Percentiles rank a stretch among this genome's conserved stretches.
These are phyloP conservation scores for Pseudogymnoascus sp. DNA, from an alignment of 2,329 filamentous ascomycete genomes.

Conservation along the genomic window DNA sequence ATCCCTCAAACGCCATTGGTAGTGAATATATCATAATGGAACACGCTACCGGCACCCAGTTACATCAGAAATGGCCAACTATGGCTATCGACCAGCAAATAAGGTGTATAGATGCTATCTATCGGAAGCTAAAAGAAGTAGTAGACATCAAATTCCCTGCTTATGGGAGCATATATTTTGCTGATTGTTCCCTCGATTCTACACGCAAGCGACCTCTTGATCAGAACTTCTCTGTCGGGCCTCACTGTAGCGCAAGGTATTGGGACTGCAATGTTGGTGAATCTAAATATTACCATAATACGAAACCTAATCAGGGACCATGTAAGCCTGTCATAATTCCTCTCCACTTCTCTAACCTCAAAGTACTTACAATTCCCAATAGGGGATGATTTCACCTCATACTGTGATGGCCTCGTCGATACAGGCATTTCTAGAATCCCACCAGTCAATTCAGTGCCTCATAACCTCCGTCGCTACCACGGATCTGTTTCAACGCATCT, in stretches of 20 bases:
- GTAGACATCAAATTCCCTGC: constrained; percentile 26
- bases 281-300: constrained; percentile 28
- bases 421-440: constrained; percentile 30
- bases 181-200: constrained; percentile 11
- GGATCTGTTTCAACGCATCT: constrained; percentile 29
- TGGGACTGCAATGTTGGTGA: constrained; percentile 27
- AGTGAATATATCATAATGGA: constrained; percentile 35
- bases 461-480: constrained; percentile 26
- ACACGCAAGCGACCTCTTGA: constrained; percentile 11
- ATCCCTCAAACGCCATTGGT: constrained; percentile 28
- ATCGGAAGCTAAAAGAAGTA: constrained; percentile 15
- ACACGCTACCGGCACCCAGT: constrained; percentile 27
- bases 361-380: constrained; percentile 15
- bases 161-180: constrained; percentile 30
- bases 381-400: constrained; percentile 30
- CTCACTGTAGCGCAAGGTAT: neutral
- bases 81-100: constrained; percentile 27
- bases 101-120: constrained; percentile 15
- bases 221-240: constrained; percentile 11
- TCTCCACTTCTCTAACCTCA: constrained; percentile 6
- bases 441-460: constrained; percentile 14
- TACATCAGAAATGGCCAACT: constrained; percentile 27
- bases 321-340: constrained; percentile 26
- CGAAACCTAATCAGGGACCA: constrained; percentile 30
- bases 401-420: constrained; percentile 32